Evolutionary conservation across 169 alveolate species (phyloP), one percentile per base, ranked within the genome.

Genomic region (Cryptosporidium sp.): DNA sequence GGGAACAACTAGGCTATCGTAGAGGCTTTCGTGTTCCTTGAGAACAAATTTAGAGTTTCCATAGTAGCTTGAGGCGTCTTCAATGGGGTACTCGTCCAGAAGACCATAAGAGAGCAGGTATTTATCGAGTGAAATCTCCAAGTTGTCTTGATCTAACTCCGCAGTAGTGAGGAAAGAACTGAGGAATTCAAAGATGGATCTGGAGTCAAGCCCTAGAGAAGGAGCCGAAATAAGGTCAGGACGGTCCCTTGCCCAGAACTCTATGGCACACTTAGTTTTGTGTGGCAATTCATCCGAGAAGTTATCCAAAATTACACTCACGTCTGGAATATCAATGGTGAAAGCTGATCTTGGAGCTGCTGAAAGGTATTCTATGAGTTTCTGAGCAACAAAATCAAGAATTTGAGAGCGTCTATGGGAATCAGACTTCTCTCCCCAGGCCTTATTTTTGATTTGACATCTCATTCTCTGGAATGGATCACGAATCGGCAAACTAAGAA

Each of bases 151-250:
- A 41, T 59, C 65, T 21, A 55, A 8, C n/a, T 21, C 23, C 7
- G 18, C 3, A 12, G 67, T 55, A 0, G 67, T 16, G 35, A 55
- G 67, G 67, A 55, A 55, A 2, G 29, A 26, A 3, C 18, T 21
- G 16, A 55, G 31, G 35, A 55, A 55, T 16, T 5, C 6, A 1
- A 31, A 31, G 10, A 73, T 73, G 4, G 52, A 33, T 6, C 9
- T 39, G 0, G 86, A 71, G 37, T 59, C 52, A 12, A 73, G 41
- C 8, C 86, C 86, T 8, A 51, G 4, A 55, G 55, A 59, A 9
- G 86, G 86, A 55, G 86, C 86, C 5, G 70, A 59, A 8, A 73
- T 39, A 16, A 73, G 71, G 45, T 73, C 86, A n/a, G 51, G 71
- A 52, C 86, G 69, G 35, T 73, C 59, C 6, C 37, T 45, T 29